Conservation (phyloP, 495 filamentous ascomycete genomes). For the Aspergillus hancockii region DNA sequence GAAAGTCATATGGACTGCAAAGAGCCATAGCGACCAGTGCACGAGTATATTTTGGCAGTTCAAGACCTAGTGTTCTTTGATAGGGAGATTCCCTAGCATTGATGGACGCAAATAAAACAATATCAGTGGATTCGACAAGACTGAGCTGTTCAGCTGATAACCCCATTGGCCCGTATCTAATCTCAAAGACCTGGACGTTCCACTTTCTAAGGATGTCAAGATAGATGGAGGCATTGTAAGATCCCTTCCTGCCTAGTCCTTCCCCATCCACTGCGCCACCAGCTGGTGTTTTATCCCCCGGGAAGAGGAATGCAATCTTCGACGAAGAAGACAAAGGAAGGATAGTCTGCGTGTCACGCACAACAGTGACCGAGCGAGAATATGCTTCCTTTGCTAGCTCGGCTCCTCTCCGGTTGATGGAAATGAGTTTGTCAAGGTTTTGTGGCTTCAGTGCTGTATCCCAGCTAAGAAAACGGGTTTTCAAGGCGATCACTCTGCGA, state of each 20-base stretch:
- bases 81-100: constrained; percentile 46
- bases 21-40: constrained; percentile 44
- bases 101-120: constrained; percentile 43
- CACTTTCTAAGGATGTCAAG: constrained; percentile 33
- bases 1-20: constrained; percentile 52
- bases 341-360: constrained; percentile 31
- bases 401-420: constrained; percentile 24
- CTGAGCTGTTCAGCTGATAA: constrained; percentile 33
- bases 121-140: constrained; percentile 36
- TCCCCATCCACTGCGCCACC: constrained; percentile 51
- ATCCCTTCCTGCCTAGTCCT: constrained; percentile 37
- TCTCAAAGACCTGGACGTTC: constrained; percentile 28
- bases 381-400: constrained; percentile 38
- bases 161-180: constrained; percentile 33
- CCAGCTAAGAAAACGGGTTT: constrained; percentile 37
- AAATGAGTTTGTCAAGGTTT: constrained; percentile 18
- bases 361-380: constrained; percentile 42
- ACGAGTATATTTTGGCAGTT: constrained; percentile 30
- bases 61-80: constrained; percentile 38
- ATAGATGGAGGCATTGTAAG: constrained; percentile 34
- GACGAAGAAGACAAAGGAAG: constrained; percentile 37
- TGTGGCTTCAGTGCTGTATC: constrained; percentile 24
- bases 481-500: constrained; percentile 37
- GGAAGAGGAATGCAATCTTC: constrained; percentile 45
- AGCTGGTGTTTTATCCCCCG: constrained; percentile 38